Percentiles rank a stretch among this genome's conserved stretches.
Conservation (phyloP, 2,329 filamentous ascomycete species). For the Xylaria multiplex region DNA sequence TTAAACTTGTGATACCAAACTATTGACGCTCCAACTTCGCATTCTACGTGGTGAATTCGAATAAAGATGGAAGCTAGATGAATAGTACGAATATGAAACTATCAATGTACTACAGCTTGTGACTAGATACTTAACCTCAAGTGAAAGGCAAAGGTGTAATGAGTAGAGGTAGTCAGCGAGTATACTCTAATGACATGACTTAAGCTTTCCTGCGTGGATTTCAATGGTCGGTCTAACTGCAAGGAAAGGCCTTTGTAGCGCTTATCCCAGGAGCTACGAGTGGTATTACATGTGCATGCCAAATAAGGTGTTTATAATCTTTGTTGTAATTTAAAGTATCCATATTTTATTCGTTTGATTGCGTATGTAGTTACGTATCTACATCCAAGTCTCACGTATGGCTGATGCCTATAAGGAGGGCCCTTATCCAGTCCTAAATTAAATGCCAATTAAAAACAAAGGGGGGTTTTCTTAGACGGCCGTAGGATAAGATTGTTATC, state of each 20-base stretch:
- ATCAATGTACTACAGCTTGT: too few species aligned
- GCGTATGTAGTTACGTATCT: too few species aligned
- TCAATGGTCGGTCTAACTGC: background rate
- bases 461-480: too few species aligned
- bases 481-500: background rate
- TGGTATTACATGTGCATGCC: too few species aligned
- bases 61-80: too few species aligned
- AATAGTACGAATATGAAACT: background rate
- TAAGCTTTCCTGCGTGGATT: too few species aligned
- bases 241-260: background rate
- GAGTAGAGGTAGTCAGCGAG: background rate
- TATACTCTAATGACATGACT: background rate
- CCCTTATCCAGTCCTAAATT: background rate
- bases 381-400: background rate
- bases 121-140: too few species aligned
- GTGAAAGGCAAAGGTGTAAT: too few species aligned
- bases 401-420: background rate
- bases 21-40: background rate
- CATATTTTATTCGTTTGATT: too few species aligned
- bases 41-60: background rate
- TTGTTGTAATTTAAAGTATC: too few species aligned
- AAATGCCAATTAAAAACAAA: background rate
- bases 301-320: too few species aligned
- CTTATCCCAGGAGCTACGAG: too few species aligned
- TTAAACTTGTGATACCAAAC: slow-evolving; percentile 36